Percentiles rank a stretch among this genome's conserved stretches.
Conservation (phyloP, 2,329 filamentous ascomycete genomes). For the Colletotrichum musae region DNA sequence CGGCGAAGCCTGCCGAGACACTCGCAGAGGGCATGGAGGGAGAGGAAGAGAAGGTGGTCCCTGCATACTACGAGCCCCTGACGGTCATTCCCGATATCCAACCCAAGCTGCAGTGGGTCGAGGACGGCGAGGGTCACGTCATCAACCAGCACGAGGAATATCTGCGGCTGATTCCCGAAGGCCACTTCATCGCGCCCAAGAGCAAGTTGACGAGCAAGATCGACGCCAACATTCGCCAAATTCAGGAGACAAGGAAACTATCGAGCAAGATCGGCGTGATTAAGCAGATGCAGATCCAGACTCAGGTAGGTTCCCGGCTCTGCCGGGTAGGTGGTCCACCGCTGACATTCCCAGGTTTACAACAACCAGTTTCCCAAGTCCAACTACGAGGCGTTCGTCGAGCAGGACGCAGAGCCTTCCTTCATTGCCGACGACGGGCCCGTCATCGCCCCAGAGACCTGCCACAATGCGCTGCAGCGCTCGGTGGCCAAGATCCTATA, state of each 20-base stretch:
- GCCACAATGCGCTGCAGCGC: conserved; percentile 86
- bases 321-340: conserved; percentile 1
- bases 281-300: conserved; percentile 99
- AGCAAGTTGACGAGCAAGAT: conserved; percentile 84
- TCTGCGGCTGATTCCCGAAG: conserved; percentile 81
- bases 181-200: conserved; percentile 81
- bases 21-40: conserved; percentile 96
- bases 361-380: conserved; percentile 99
- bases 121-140: conserved; percentile 90
- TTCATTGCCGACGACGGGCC: conserved; percentile 91
- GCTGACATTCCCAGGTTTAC: conserved; percentile 78
- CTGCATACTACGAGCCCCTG: conserved; percentile 94
- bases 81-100: conserved; percentile 89
- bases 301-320: conserved; percentile 75
- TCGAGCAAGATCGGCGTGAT: conserved; percentile 97
- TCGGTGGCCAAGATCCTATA: conserved; percentile 97
- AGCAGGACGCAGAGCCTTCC: conserved; percentile 89
- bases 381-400: conserved; percentile 88
- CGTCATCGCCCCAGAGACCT: conserved; percentile 86
- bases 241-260: conserved; percentile 96
- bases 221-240: conserved; percentile 91
- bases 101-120: conserved; percentile 85
- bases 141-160: conserved; percentile 91
- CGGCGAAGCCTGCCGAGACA: conserved; percentile 74
- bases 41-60: conserved; percentile 85